These are phyloP conservation scores for Daedalea quercina DNA, from an alignment of 768 basidiomycete genomes.

Conservation along the genomic window DNA sequence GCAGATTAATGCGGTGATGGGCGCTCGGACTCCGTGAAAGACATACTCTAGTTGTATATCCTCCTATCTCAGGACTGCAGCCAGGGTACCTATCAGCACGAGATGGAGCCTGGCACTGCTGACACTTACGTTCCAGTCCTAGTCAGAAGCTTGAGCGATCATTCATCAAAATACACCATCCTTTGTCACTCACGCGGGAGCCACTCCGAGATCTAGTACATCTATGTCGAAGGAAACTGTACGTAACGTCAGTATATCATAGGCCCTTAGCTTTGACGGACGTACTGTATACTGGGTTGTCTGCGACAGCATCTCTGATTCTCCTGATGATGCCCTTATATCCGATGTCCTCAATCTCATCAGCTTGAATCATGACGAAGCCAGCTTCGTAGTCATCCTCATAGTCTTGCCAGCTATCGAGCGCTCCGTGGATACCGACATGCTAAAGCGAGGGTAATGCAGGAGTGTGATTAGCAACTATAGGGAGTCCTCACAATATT, in stretches of 20 bases:
- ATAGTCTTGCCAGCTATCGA: constrained; percentile 74
- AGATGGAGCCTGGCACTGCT: too few species aligned
- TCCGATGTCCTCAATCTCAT: constrained; percentile 77
- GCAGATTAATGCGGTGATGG: background rate
- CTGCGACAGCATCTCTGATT: constrained; percentile 73
- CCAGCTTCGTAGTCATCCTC: constrained; percentile 72
- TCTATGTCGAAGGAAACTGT: constrained; percentile 16
- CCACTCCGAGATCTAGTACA: constrained; percentile 14
- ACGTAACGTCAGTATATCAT: background rate
- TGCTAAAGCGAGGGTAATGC: constrained; percentile 39
- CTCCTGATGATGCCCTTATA: constrained; percentile 63
- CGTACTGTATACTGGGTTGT: constrained; percentile 54
- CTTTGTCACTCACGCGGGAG: constrained; percentile 17
- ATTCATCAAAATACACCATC: too few species aligned
- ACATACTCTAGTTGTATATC: constrained; percentile 24
- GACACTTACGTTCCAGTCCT: constrained; percentile 24
- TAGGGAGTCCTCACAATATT: constrained; percentile 67
- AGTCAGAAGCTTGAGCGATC: too few species aligned
- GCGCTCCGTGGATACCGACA: constrained; percentile 80
- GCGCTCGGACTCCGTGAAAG: background rate
- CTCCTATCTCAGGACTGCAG: constrained; percentile 27
- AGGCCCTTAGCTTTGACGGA: background rate
- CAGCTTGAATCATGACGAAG: constrained; percentile 76
- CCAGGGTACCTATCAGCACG: background rate
- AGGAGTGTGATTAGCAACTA: background rate